Evolutionary conservation across 345 rosid species (phyloP), one percentile per base, ranked within the genome.

Genomic region (Corymbia maculata): DNA sequence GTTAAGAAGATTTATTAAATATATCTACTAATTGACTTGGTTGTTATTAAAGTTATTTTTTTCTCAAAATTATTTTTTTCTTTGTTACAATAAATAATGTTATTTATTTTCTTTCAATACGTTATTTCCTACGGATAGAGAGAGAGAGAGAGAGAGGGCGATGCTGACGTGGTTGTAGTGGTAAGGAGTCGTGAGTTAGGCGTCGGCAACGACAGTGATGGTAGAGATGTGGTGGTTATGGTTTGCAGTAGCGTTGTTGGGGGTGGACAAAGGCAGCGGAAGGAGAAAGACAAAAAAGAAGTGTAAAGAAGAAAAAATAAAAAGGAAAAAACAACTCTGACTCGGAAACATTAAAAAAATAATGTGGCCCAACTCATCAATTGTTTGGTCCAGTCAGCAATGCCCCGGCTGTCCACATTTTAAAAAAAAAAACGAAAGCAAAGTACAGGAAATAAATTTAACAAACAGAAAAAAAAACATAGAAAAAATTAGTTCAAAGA

Each of bases 101-200:
- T 36, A 36, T 36, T 2, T 36, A 36, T 36, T 36, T 36, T 36
- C 4, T 36, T 36, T 36, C 42, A 36, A 36, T 36, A 36, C 4
- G 42, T 36, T 36, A 36, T 36, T 36, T 36, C 42, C 42, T 36
- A 36, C 42, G 45, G 50, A 64, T 8, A 2, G 13, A 64, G 84
- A 85, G 85, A 87, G 4, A 32, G 61, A 26, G 9, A 66, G 57
- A 7, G 57, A 16, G 13, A 32, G 32, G 79, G 47, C 28, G 50
- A 50, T 8, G 47, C 13, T 70, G 82, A 94, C 57, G 92, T 91
- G 68, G 92, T 88, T 52, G 88, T 91, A 85, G 94, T 90, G 44
- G 92, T 51, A 51, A 95, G 90, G 28, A 9, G 17, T 9, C 21
- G 19, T 19, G 5, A n/a, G 19, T 6, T 64, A 64, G 42, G 42